phyloP scores from a whole-genome alignment of 257 asterid genomes.

The Ilex asprella region DNA sequence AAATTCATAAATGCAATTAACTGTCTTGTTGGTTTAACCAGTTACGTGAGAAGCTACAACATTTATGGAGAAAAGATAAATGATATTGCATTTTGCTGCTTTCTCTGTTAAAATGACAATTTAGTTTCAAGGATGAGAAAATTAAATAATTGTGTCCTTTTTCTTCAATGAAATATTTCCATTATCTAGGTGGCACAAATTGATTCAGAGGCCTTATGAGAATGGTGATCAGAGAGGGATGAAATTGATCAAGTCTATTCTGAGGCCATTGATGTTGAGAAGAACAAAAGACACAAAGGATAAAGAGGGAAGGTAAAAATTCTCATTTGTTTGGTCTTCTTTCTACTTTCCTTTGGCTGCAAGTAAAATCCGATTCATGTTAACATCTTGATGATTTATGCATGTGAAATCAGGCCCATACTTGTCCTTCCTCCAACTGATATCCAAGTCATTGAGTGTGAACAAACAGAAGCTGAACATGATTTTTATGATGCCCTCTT shows the following conservation, averaged over 20 bases:
- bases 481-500: constrained; percentile 76
- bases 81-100: no score
- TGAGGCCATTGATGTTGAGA: constrained; percentile 74
- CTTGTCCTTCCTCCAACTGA: constrained; percentile 90
- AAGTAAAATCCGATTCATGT: not conserved
- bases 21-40: no score
- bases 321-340: not conserved
- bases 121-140: no score
- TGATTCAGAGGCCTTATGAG: constrained; percentile 75
- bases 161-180: not conserved
- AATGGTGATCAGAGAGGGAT: constrained; percentile 69
- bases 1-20: not conserved
- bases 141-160: not conserved
- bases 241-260: constrained; percentile 67
- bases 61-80: no score
- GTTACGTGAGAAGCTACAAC: no score
- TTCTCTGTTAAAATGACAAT: no score
- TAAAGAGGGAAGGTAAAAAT: constrained; percentile 62
- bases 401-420: constrained; percentile 47
- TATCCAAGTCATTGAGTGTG: constrained; percentile 53
- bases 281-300: constrained; percentile 86
- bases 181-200: constrained; percentile 67
- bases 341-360: not conserved
- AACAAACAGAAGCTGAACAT: constrained; percentile 63
- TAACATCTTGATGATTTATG: not conserved